phyloP scores from a whole-genome alignment of 345 rosid genomes.

The Aquilaria yunnanensis region DNA sequence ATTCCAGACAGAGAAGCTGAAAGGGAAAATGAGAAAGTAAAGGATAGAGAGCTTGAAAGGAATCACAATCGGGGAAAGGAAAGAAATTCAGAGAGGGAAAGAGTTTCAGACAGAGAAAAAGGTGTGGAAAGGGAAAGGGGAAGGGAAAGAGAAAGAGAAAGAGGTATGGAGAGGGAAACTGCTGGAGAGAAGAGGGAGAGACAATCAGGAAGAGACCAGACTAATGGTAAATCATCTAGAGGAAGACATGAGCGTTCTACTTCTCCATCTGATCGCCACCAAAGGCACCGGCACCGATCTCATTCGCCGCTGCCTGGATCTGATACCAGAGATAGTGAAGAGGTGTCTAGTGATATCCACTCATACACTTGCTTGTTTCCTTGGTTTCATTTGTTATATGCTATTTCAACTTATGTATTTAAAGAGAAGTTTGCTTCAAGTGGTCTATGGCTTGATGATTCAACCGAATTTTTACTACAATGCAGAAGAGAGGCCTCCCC shows the following conservation, averaged over 20 bases:
- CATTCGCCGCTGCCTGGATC: conserved; percentile 36
- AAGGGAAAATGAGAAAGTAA: conserved; percentile 36
- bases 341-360: conserved; percentile 58
- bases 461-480: too few relatives aligned
- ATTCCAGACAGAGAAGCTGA: conserved; percentile 40
- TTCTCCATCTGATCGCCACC: conserved; percentile 50
- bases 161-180: conserved; percentile 35
- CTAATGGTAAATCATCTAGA: conserved; percentile 37
- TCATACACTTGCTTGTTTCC: conserved; percentile 8
- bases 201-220: conserved; percentile 51
- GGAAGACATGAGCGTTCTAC: conserved; percentile 37
- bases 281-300: conserved; percentile 52
- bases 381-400: conserved; percentile 7
- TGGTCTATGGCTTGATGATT: not conserved
- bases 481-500: too few relatives aligned
- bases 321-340: conserved; percentile 39
- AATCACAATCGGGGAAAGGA: conserved; percentile 36
- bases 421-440: not conserved
- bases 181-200: conserved; percentile 47
- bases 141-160: conserved; percentile 26
- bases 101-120: conserved; percentile 22
- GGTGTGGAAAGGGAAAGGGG: conserved; percentile 26
- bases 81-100: conserved; percentile 28
- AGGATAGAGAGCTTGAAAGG: conserved; percentile 45
- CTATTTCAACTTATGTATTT: conserved; percentile 5